A percentile compares a stretch with the other conserved stretches of the same genome.
These are phyloP conservation scores for Rosa lucieae DNA, from an alignment of 306 rosid genomes.

Conservation along the genomic window DNA sequence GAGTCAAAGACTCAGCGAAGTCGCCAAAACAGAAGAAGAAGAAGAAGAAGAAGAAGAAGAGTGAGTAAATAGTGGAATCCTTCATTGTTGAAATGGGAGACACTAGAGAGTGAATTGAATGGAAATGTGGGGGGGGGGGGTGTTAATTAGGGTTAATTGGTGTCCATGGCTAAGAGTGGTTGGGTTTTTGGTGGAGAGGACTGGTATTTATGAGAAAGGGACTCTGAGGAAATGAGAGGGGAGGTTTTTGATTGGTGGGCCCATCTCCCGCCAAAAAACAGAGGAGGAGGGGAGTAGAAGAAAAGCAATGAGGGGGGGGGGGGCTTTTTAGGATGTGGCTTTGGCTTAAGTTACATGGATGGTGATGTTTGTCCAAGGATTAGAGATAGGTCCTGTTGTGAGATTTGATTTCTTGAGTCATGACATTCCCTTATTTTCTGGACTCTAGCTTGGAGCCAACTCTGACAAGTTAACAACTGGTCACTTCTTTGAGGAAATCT, in stretches of 20 bases:
- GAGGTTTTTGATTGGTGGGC: conserved; percentile 51
- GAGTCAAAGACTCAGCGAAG: conserved; percentile 46
- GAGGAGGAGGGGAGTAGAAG: conserved; percentile 53
- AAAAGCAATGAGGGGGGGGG: conserved; percentile 49
- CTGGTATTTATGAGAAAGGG: conserved; percentile 41
- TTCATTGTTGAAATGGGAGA: neutral
- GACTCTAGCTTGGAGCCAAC: neutral
- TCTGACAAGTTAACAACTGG: neutral
- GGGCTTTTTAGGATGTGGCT: neutral
- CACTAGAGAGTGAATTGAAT: neutral
- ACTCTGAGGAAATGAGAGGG: conserved; percentile 13
- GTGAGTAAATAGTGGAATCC: neutral
- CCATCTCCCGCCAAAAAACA: conserved; percentile 59
- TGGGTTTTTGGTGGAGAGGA: conserved; percentile 19
- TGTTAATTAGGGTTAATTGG: conserved; percentile 6
- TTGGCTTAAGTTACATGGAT: neutral
- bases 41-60: neutral
- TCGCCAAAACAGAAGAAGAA: neutral
- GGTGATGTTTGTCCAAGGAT: neutral
- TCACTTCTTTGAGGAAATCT: neutral
- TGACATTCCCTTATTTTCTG: neutral
- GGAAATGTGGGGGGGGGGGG: neutral
- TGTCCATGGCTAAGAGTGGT: neutral
- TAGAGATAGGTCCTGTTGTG: neutral
- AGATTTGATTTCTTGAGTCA: neutral